phyloP scores from a whole-genome alignment of 257 asterid genomes.

The Nemophila menziesii region DNA sequence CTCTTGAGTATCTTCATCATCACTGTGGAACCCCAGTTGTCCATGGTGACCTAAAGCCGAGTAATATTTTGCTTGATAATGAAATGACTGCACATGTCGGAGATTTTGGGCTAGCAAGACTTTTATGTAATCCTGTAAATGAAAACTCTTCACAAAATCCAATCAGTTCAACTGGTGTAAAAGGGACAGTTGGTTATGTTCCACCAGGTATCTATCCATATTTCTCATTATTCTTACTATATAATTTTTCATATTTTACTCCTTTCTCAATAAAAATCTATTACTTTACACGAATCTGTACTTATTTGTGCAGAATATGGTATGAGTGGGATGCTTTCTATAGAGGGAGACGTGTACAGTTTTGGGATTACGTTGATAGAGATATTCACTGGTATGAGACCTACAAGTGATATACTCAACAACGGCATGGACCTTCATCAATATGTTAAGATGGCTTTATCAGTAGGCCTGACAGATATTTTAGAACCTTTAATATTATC shows the following conservation, averaged over 20 bases:
- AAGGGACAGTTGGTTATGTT: not conserved
- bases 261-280: too few relatives aligned
- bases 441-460: not conserved
- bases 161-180: not conserved
- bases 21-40: not conserved
- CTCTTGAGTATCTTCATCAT: not conserved
- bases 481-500: not conserved
- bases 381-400: constrained; percentile 5
- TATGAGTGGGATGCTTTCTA: not conserved
- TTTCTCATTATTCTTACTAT: not conserved
- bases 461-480: not conserved
- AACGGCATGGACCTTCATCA: not conserved
- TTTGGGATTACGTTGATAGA: not conserved
- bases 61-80: not conserved
- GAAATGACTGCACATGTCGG: not conserved
- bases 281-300: too few relatives aligned
- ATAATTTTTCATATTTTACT: too few relatives aligned
- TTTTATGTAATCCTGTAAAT: not conserved
- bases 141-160: not conserved
- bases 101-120: constrained; percentile 3
- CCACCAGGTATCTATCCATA: not conserved
- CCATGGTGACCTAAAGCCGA: not conserved
- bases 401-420: not conserved
- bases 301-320: not conserved
- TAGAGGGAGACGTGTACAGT: not conserved